These are phyloP conservation scores for Myrica gale DNA, from an alignment of 306 rosid genomes.

Conservation along the genomic window DNA sequence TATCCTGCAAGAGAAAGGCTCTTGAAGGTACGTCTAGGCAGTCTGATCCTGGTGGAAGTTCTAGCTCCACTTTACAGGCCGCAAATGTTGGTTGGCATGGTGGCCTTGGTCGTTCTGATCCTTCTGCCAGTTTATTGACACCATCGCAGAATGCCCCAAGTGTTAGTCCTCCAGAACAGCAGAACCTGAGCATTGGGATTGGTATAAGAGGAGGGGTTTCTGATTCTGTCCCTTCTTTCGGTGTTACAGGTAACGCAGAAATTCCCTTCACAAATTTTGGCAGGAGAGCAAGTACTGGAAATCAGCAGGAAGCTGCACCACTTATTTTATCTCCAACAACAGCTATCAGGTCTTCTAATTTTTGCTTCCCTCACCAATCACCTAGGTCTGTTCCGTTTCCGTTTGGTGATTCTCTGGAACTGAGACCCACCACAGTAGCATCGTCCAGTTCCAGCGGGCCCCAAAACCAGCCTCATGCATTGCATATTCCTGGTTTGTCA, in stretches of 20 bases:
- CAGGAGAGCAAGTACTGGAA: conserved; percentile 41
- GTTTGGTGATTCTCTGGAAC: conserved; percentile 45
- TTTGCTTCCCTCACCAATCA: conserved; percentile 40
- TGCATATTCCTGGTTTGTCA: conserved; percentile 30
- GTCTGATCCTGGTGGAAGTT: conserved; percentile 56
- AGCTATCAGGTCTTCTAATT: conserved; percentile 39
- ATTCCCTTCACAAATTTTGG: conserved; percentile 41
- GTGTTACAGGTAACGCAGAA: conserved; percentile 43
- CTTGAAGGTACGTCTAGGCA: conserved; percentile 72
- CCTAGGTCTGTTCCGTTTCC: conserved; percentile 35
- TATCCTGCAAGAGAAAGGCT: conserved; percentile 82
- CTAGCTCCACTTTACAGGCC: conserved; percentile 52
- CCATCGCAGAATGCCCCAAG: conserved; percentile 41
- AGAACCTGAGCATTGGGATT: conserved; percentile 45
- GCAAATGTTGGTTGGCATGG: conserved; percentile 50
- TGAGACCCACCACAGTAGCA: conserved; percentile 57
- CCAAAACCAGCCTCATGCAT: conserved; percentile 44
- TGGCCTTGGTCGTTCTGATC: conserved; percentile 38
- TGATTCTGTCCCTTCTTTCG: conserved; percentile 49
- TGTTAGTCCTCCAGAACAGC: conserved; percentile 46
- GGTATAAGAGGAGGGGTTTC: conserved; percentile 42
- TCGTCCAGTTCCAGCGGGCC: conserved; percentile 47
- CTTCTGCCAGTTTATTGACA: conserved; percentile 47
- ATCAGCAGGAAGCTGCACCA: conserved; percentile 55
- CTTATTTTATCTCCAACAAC: conserved; percentile 51